These are phyloP conservation scores for Penicillium verrucosum DNA, from an alignment of 2,329 filamentous ascomycete species.

Conservation along the genomic window DNA sequence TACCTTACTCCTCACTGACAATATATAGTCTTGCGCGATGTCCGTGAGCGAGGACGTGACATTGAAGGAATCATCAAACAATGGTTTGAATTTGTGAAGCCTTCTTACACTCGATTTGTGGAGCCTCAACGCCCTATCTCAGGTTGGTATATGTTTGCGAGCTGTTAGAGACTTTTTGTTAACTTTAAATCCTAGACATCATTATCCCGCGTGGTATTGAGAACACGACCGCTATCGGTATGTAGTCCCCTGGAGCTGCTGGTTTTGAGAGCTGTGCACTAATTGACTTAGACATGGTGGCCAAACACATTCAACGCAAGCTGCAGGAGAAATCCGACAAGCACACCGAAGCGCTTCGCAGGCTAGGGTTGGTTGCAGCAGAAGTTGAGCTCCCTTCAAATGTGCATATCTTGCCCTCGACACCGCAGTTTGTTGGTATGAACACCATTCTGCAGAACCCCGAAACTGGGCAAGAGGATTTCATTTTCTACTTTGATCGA, in stretches of 20 bases:
- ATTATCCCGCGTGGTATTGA: constrained; percentile 94
- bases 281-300: constrained; percentile 69
- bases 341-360: constrained; percentile 75
- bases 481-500: constrained; percentile 96
- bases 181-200: constrained; percentile 58
- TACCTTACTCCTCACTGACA: constrained; percentile 18
- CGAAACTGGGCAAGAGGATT: constrained; percentile 77
- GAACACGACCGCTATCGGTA: constrained; percentile 80
- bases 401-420: constrained; percentile 71
- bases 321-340: constrained; percentile 79
- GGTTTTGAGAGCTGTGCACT: constrained; percentile 1
- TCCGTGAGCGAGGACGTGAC: constrained; percentile 82
- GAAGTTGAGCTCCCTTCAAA: constrained; percentile 70
- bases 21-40: constrained; percentile 72
- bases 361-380: constrained; percentile 68
- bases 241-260: constrained; percentile 1
- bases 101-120: constrained; percentile 92
- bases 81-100: constrained; percentile 95
- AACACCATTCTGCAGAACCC: constrained; percentile 85
- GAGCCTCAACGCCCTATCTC: constrained; percentile 86
- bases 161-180: background rate
- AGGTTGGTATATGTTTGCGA: constrained; percentile 44
- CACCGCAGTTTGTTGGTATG: constrained; percentile 79
- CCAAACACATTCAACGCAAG: constrained; percentile 86
- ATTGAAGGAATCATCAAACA: constrained; percentile 97